Conservation (phyloP, 1,284 basidiomycete genomes). For the Volvariella surrecta region DNA sequence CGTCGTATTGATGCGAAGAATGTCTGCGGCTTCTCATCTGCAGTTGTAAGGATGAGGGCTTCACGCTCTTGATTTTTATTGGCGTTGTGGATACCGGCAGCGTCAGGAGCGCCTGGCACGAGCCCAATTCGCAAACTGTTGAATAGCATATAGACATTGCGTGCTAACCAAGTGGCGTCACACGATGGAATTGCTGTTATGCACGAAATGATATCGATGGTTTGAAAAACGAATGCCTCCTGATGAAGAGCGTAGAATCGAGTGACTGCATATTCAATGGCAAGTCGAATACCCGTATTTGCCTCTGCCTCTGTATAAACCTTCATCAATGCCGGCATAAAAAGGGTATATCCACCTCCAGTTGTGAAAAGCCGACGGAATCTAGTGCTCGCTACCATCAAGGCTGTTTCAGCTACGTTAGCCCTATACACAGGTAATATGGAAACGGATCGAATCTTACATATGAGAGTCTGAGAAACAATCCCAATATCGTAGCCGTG, state of each 20-base stretch:
- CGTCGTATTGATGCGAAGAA: slow-evolving; percentile 49
- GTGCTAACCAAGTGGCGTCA: slow-evolving; percentile 42
- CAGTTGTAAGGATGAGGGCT: slow-evolving; percentile 58
- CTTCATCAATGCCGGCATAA: slow-evolving; percentile 64
- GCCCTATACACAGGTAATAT: slow-evolving; percentile 10
- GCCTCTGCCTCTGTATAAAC: slow-evolving; percentile 53
- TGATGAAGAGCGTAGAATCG: slow-evolving; percentile 72
- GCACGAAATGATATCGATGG: slow-evolving; percentile 54
- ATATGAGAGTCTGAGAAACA: slow-evolving; percentile 62
- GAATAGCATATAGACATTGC: slow-evolving; percentile 45
- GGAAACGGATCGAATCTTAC: slow-evolving; percentile 26
- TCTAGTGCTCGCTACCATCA: slow-evolving; percentile 69
- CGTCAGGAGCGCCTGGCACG: slow-evolving; percentile 35
- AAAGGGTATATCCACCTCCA: slow-evolving; percentile 61
- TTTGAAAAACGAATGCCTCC: slow-evolving; percentile 72
- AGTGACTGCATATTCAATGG: slow-evolving; percentile 66
- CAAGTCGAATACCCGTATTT: slow-evolving; percentile 47
- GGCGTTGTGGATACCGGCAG: slow-evolving; percentile 59
- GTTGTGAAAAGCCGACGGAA: slow-evolving; percentile 69
- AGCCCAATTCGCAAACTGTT: slow-evolving; percentile 38
- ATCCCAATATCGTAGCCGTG: slow-evolving; percentile 70
- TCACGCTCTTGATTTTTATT: slow-evolving; percentile 67
- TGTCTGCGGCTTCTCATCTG: slow-evolving; percentile 60
- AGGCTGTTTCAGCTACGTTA: slow-evolving; percentile 24
- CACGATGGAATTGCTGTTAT: slow-evolving; percentile 40